Evolutionary conservation across 768 basidiomycete genomes (phyloP).

Genomic region (Suillus tomentosus): DNA sequence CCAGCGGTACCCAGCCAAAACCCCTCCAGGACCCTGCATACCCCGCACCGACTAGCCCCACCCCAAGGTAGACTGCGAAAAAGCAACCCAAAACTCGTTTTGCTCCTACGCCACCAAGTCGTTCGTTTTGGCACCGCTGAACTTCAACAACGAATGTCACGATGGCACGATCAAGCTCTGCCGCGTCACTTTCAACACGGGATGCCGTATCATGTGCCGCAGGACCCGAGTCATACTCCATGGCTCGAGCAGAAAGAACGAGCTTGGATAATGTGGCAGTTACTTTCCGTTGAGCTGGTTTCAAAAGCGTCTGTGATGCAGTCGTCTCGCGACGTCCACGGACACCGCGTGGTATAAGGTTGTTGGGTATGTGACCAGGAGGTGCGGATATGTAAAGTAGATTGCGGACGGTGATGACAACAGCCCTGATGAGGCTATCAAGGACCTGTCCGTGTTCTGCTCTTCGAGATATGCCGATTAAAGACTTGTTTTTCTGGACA

Average conservation of each 20-base stretch:
- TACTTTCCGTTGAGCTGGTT: slow-evolving; percentile 82
- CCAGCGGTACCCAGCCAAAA: slow-evolving; percentile 74
- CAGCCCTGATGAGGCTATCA: slow-evolving; percentile 61
- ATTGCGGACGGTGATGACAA: slow-evolving; percentile 75
- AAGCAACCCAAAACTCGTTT: slow-evolving; percentile 68
- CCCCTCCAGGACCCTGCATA: slow-evolving; percentile 79
- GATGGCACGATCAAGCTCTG: slow-evolving; percentile 74
- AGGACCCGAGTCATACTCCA: slow-evolving; percentile 76
- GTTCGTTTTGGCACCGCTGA: slow-evolving; percentile 52
- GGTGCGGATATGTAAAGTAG: slow-evolving; percentile 70
- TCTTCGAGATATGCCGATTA: slow-evolving; percentile 44
- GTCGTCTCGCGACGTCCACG: slow-evolving; percentile 47
- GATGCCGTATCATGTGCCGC: slow-evolving; percentile 61
- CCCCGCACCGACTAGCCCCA: slow-evolving; percentile 81
- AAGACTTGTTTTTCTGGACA: slow-evolving; percentile 55
- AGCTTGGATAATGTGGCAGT: slow-evolving; percentile 89
- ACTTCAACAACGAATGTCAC: slow-evolving; percentile 69
- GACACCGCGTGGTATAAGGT: slow-evolving; percentile 51
- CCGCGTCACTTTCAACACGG: slow-evolving; percentile 75
- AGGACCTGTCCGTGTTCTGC: slow-evolving; percentile 59
- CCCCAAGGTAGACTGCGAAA: slow-evolving; percentile 62
- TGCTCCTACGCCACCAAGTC: slow-evolving; percentile 25
- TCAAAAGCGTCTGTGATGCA: slow-evolving; percentile 60
- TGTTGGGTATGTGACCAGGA: slow-evolving; percentile 61
- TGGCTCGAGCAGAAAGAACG: slow-evolving; percentile 87